These are phyloP conservation scores for Daldinia decipiens DNA, from an alignment of 495 filamentous ascomycete species.

Conservation along the genomic window DNA sequence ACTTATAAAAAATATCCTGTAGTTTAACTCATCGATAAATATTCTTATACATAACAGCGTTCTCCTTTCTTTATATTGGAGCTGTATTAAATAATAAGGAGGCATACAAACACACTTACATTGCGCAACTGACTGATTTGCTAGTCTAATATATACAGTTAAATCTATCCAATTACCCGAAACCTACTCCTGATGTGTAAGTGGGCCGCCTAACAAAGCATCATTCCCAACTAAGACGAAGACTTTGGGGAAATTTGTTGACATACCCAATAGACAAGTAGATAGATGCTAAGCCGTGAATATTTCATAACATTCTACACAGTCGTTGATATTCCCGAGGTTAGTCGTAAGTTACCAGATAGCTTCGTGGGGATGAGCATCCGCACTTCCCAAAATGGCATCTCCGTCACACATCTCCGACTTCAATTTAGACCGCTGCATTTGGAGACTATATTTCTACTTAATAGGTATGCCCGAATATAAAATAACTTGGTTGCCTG, in stretches of 20 bases:
- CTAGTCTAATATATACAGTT: no score
- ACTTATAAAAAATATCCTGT: no score
- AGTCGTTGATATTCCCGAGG: background rate
- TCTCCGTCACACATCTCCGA: constrained; percentile 18
- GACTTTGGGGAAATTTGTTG: background rate
- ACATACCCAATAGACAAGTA: background rate
- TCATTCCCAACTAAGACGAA: background rate
- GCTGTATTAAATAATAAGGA: no score
- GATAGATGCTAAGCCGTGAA: background rate
- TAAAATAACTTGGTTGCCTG: background rate
- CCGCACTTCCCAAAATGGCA: constrained; percentile 32
- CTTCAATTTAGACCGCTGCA: constrained; percentile 18
- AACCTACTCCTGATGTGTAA: no score
- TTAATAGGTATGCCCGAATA: no score
- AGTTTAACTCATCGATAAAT: no score
- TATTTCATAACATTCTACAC: background rate
- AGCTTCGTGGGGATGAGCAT: background rate
- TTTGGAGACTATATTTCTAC: constrained; percentile 5
- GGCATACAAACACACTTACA: no score
- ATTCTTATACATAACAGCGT: no score
- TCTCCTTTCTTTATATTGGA: no score
- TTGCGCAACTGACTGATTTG: no score
- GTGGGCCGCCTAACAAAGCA: background rate
- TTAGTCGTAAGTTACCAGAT: background rate
- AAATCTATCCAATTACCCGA: no score